Evolutionary conservation across 306 rosid species (phyloP).

Genomic region (Rosa rugosa): DNA sequence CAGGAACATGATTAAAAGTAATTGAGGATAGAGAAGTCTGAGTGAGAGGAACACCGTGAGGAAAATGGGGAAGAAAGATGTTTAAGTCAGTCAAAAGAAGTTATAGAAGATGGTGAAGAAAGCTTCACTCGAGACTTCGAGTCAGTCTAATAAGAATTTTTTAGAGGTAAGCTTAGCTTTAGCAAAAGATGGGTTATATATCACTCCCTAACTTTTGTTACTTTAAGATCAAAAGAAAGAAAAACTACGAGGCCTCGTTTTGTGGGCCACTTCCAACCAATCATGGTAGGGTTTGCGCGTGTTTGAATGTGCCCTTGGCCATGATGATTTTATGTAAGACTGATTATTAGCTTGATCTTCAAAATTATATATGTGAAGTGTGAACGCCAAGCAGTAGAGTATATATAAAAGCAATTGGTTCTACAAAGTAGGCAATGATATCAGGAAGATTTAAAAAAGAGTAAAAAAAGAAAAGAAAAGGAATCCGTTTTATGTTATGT

Average conservation of each 20-base stretch:
- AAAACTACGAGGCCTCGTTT: constrained; percentile 42
- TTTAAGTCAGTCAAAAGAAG: constrained; percentile 82
- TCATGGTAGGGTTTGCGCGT: constrained; percentile 18
- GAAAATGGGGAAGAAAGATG: constrained; percentile 52
- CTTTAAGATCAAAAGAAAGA: constrained; percentile 75
- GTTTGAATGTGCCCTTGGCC: constrained; percentile 18
- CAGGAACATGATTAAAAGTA: constrained; percentile 27
- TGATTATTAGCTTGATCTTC: background rate
- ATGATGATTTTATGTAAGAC: constrained; percentile 4
- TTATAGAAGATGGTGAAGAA: constrained; percentile 59
- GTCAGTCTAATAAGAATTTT: constrained; percentile 46
- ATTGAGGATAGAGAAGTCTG: constrained; percentile 43
- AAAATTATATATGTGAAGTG: constrained; percentile 22
- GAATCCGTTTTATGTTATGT: background rate
- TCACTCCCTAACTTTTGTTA: constrained; percentile 63
- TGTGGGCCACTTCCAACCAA: constrained; percentile 50
- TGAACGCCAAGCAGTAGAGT: constrained; percentile 34
- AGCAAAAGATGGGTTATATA: constrained; percentile 49
- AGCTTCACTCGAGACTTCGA: constrained; percentile 25
- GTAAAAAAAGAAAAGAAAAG: background rate
- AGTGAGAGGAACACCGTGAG: constrained; percentile 30
- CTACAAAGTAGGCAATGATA: constrained; percentile 49
- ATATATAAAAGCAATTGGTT: constrained; percentile 33
- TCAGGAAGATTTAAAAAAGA: constrained; percentile 20
- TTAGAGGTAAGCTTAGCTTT: constrained; percentile 53